phyloP scores from a whole-genome alignment of 345 rosid genomes.

The Anastatica hierochuntica region DNA sequence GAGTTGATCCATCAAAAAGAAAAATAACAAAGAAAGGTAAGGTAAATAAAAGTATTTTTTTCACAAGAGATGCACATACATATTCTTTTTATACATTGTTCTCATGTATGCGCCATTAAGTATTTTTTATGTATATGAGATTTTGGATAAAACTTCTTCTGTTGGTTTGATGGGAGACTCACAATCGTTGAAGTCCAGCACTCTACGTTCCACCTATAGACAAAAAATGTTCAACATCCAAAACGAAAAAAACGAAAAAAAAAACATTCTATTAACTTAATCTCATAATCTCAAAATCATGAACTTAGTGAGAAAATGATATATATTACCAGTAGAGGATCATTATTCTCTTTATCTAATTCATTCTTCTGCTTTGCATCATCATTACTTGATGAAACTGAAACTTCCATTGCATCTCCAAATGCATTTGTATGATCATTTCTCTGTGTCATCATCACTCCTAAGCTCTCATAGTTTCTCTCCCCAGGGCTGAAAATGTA shows the following conservation, averaged over 20 bases:
- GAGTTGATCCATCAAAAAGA: background rate
- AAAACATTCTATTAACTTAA: too few relatives aligned
- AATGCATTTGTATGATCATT: slow-evolving; percentile 56
- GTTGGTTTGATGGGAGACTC: slow-evolving; percentile 50
- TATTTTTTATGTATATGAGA: too few relatives aligned
- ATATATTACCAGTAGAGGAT: slow-evolving; percentile 27
- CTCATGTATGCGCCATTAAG: too few relatives aligned
- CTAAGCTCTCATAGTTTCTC: slow-evolving; percentile 75
- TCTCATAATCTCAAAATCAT: too few relatives aligned
- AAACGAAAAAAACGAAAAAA: background rate
- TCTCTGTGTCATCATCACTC: slow-evolving; percentile 70
- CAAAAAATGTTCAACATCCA: too few relatives aligned
- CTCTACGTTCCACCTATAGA: slow-evolving; percentile 55
- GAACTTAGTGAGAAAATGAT: too few relatives aligned
- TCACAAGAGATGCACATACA: too few relatives aligned
- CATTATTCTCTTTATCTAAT: slow-evolving; percentile 33
- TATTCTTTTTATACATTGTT: too few relatives aligned
- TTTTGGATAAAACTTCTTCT: slow-evolving; percentile 55
- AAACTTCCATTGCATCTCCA: slow-evolving; percentile 71
- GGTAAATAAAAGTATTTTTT: too few relatives aligned
- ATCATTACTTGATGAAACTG: slow-evolving; percentile 37
- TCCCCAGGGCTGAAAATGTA: slow-evolving; percentile 84
- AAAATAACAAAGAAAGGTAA: too few relatives aligned
- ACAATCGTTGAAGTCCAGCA: slow-evolving; percentile 87
- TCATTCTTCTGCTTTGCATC: slow-evolving; percentile 35